These are phyloP conservation scores for Quercus lobata DNA, from an alignment of 331 rosid genomes.

Conservation along the genomic window DNA sequence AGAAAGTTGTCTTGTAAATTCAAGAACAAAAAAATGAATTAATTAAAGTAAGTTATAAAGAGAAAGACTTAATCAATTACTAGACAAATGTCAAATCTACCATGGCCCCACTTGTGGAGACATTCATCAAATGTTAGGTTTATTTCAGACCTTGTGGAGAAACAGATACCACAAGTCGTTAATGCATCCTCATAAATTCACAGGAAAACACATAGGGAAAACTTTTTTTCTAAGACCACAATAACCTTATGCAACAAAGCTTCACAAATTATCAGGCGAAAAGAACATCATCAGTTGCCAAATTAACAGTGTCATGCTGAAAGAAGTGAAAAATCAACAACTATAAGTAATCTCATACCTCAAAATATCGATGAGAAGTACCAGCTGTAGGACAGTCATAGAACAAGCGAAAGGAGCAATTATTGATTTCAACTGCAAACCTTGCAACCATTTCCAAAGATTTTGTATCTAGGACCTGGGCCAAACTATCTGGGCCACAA, in stretches of 20 bases:
- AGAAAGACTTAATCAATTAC: neutral
- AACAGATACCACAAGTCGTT: neutral
- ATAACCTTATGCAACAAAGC: neutral
- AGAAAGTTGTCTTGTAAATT: neutral
- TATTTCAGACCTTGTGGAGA: neutral
- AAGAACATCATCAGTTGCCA: neutral
- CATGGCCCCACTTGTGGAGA: neutral
- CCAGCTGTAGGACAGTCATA: constrained; percentile 20
- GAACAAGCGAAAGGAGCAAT: constrained; percentile 34
- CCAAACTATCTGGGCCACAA: constrained; percentile 5
- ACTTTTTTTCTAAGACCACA: neutral
- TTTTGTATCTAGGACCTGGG: constrained; percentile 22
- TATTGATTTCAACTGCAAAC: constrained; percentile 35
- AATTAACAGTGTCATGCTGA: neutral
- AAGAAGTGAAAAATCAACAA: neutral
- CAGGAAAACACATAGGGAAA: neutral
- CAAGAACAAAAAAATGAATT: neutral
- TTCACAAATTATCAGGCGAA: neutral
- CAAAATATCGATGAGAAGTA: constrained; percentile 27
- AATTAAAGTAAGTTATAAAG: neutral
- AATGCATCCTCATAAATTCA: neutral
- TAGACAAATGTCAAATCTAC: neutral
- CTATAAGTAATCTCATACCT: constrained; percentile 15
- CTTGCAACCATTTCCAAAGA: constrained; percentile 30
- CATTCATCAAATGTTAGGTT: neutral